Base-by-base conservation (phyloP, 371 early-diverging fungal species). In the Zychaea mexicana region DNA sequence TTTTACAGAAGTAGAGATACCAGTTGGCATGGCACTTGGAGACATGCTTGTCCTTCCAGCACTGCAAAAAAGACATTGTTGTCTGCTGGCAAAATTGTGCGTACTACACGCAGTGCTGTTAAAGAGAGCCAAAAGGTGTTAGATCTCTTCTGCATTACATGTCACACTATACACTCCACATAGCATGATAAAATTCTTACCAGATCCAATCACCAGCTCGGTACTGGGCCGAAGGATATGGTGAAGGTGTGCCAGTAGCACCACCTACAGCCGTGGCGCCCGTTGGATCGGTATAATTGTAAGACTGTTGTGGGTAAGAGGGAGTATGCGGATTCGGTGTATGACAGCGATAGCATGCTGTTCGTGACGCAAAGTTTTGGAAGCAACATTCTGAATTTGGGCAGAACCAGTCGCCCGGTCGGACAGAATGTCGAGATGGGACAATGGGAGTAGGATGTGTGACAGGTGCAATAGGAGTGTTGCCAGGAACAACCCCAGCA, bases 251-350 rank as follows among this genome's bases (percentile, higher is more conserved):
- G 7, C 38, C 38, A 10, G 45, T 45, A 4, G 45, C 45, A 10
- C 99, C 81, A 99, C 99, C 54, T 99, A 98, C 76, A 99, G 21
- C n/a, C n/a, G n/a, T n/a, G n/a, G n/a, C n/a, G n/a, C n/a, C n/a
- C n/a, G n/a, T 24, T 24, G 49, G 26, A 49, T 58, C 59, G 2
- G 45, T 8, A 30, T 58, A 58, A 22, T 24, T 13, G n/a, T 57
- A 58, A 21, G 42, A 17, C 33, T 38, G 33, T 62, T 17, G 78
- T 10, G 64, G 62, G n/a, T 54, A 57, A 24, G 52, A 65, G 9
- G 62, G 38, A 56, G 70, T 66, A 36, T 68, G 68, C 3, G 78
- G 88, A 39, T 83, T 80, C 7, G 83, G 76, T 8, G 87, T 80
- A 42, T 81, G 82, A 61, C 90, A 90, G 15, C 81, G 74, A 67